Base-by-base conservation (phyloP, 768 basidiomycete genomes). In the Sutorius australiensis region DNA sequence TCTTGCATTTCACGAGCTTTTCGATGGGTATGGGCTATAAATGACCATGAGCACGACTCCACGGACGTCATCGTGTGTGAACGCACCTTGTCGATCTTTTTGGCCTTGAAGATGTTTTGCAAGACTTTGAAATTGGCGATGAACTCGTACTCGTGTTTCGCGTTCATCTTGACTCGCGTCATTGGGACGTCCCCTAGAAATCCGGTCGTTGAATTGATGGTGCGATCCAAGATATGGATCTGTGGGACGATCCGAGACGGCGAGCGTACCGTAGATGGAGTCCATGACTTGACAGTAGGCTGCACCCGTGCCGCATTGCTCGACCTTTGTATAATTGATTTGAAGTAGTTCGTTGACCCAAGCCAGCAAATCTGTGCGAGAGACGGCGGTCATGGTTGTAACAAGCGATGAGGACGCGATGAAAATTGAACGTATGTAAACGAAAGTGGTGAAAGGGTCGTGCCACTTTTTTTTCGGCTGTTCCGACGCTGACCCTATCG, bases 261-360 rank as follows among this genome's bases (percentile, higher is more conserved):
- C 17, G 52, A 37, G 72, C 86, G 63, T 57, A 92, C 93, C 85
- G 68, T 89, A 98, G 75, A 98, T 84, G 41, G 92, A 93, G 77
- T 98, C 97, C 56, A 98, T 73, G 66, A 98, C 78, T 72, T 98
- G 97, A 66, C 92, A 94, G 71, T 98, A 98, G 30, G 91, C 93
- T 3, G 83, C 93, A 45, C 95, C 95, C 0, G 85, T 82, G 14
- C 92, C 92, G 66, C 89, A 92, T 70, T 94, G 90, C 72, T 94
- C 92, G 57, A 97, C 74, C 72, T 95, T 98, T 12, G 89, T 91
- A 74, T 94, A 92, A 75, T 86, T 88, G 62, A 92, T 76, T 69
- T 91, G 87, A 1, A 98, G 80, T 21, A 99, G 84, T 39, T 95
- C 90, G 72, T 99, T 98, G 62, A 97, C 75, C 97, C 97, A 99